phyloP scores from a whole-genome alignment of 192 early-diverging fungal genomes.

The Backusella psychrophila region DNA sequence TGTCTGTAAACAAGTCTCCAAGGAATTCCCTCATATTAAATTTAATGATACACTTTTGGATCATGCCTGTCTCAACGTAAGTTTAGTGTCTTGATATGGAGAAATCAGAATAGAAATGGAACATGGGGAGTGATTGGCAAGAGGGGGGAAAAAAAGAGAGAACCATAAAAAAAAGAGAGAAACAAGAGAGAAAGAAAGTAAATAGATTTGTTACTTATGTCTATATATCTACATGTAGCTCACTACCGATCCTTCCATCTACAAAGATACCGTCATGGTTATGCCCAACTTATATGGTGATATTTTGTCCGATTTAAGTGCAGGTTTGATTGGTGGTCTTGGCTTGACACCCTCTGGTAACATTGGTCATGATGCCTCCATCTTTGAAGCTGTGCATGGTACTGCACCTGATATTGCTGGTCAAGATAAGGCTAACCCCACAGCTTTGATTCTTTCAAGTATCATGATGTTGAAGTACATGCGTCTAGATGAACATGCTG shows the following conservation, averaged over 20 bases:
- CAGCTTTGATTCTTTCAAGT: constrained; percentile 88
- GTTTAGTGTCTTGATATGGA: not conserved
- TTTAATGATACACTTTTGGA: constrained; percentile 91
- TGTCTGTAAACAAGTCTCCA: constrained; percentile 83
- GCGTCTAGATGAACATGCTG: constrained; percentile 74
- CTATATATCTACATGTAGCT: constrained; percentile 53
- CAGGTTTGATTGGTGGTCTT: constrained; percentile 95
- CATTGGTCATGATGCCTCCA: constrained; percentile 95
- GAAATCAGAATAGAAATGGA: not conserved
- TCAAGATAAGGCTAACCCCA: constrained; percentile 87
- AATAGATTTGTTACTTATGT: not conserved
- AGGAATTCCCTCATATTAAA: constrained; percentile 86
- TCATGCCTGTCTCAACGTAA: constrained; percentile 77
- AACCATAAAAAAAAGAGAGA: not conserved
- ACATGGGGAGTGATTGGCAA: not conserved
- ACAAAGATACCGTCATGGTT: constrained; percentile 91
- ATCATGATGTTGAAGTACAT: constrained; percentile 99
- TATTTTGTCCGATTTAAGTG: constrained; percentile 95
- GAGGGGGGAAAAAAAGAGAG: not conserved
- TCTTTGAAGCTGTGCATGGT: constrained; percentile 93
- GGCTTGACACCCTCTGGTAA: constrained; percentile 97
- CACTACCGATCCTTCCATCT: constrained; percentile 88
- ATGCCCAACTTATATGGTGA: constrained; percentile 99
- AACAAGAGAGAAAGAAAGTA: not conserved
- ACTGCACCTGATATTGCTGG: constrained; percentile 96